Base-by-base conservation (phyloP, 2,329 filamentous ascomycete genomes). In the Incumbomyces delicatus region DNA sequence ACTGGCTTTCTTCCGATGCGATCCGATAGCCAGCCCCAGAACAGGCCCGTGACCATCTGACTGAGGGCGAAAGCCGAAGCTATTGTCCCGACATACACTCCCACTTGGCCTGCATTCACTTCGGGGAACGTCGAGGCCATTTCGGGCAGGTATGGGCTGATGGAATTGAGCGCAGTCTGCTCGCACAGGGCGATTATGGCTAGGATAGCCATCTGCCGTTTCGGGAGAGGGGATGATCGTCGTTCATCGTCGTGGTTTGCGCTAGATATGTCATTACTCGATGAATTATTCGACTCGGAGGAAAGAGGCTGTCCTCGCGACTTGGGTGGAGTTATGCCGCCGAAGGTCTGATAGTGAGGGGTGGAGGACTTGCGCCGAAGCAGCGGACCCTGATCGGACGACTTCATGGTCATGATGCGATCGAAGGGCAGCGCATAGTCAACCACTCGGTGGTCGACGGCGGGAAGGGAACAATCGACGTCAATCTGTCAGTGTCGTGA, bases 151-250 rank as follows among this genome's bases (percentile, higher is more conserved):
- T 98, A 98, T 1, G 92, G 92, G 10, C 84, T 85, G 59, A 98
- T 95, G 17, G 88, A 95, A 65, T 98, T 98, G 61, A 98, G 76
- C 0, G 92, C 92, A 0, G 90, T 96, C 71, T 98, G 92, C 63
- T 98, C 92, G 45, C 86, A 85, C 17, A 98, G 74, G 6, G 89
- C 89, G 50, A 98, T 85, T 54, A 95, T 70, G 1, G 90, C 90
- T 30, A 98, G 72, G 11, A 96, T 77, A 4, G 81, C 75, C 50
- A 98, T 81, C 69, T 96, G 92, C 55, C 75, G 80, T 54, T 80
- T 79, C 0, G 92, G 92, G 14, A 98, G 68, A 0, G 90, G 89
- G 1, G 87, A 86, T 30, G 41, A 43, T 36, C 46, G 45, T 27
- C 56, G 39, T 16, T 52, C 50, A 18, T 53, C 41, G 6, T 63